These are phyloP conservation scores for Zygoascus ofunaensis DNA, from an alignment of 805 yeast species.

Conservation along the genomic window DNA sequence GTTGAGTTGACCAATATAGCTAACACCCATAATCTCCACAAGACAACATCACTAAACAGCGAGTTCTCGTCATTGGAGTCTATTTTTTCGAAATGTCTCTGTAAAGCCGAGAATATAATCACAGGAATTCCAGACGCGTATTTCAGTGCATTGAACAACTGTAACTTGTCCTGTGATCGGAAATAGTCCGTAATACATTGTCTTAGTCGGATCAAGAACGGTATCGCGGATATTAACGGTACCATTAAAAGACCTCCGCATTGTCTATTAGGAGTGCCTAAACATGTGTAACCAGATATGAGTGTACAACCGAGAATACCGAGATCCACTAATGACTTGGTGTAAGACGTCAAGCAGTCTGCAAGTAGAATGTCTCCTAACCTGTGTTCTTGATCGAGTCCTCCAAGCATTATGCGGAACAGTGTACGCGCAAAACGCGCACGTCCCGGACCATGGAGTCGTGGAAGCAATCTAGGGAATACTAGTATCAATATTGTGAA, in stretches of 20 bases:
- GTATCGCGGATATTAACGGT: constrained; percentile 38
- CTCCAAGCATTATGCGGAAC: constrained; percentile 47
- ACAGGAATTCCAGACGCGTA: constrained; percentile 60
- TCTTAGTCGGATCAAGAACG: constrained; percentile 64
- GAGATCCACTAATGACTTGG: constrained; percentile 67
- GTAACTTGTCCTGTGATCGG: constrained; percentile 41
- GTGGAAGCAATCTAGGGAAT: constrained; percentile 27
- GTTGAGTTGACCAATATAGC: constrained; percentile 55
- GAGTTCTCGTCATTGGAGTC: constrained; percentile 12
- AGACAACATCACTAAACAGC: constrained; percentile 11
- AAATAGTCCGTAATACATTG: constrained; percentile 73
- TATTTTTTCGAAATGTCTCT: constrained; percentile 15
- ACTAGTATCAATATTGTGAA: constrained; percentile 30
- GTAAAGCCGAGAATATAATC: constrained; percentile 28
- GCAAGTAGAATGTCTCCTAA: constrained; percentile 75
- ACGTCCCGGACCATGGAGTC: constrained; percentile 30
- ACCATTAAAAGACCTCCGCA: constrained; percentile 32
- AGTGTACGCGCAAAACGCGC: constrained; percentile 36
- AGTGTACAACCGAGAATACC: constrained; percentile 46
- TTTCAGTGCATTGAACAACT: constrained; percentile 64
- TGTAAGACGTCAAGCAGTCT: constrained; percentile 77
- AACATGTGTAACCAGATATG: constrained; percentile 29
- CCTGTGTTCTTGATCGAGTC: constrained; percentile 47
- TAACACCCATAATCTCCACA: constrained; percentile 25
- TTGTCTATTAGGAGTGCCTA: constrained; percentile 30